Evolutionary conservation across 805 yeast species (phyloP).

Genomic region (Saturnispora dispora): DNA sequence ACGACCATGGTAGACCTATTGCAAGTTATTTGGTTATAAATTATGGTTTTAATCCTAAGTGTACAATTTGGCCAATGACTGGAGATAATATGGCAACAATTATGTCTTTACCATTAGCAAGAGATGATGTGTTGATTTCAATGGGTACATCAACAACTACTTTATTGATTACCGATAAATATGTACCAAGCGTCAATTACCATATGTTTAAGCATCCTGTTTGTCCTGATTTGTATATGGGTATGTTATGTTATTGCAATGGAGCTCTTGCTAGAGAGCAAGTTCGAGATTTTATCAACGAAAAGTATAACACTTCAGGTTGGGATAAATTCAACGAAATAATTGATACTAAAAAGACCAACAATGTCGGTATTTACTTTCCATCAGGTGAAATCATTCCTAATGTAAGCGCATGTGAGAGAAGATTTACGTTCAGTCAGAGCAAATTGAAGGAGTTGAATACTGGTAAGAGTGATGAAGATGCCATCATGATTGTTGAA

Average conservation of each 20-base stretch:
- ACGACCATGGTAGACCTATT: constrained; percentile 41
- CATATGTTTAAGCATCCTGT: constrained; percentile 87
- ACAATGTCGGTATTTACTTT: constrained; percentile 63
- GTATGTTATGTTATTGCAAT: constrained; percentile 90
- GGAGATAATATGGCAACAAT: constrained; percentile 91
- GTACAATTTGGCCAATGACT: constrained; percentile 66
- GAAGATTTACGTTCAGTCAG: constrained; percentile 34
- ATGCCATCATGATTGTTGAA: constrained; percentile 72
- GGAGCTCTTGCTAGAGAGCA: constrained; percentile 82
- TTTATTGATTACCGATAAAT: constrained; percentile 67
- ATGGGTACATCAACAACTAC: constrained; percentile 92
- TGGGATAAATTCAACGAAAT: constrained; percentile 59
- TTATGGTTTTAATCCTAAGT: constrained; percentile 52
- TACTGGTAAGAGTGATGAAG: constrained; percentile 44
- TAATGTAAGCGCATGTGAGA: constrained; percentile 55
- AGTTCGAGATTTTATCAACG: constrained; percentile 55
- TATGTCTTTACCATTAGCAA: constrained; percentile 65
- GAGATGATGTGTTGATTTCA: constrained; percentile 71
- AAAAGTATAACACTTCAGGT: constrained; percentile 27
- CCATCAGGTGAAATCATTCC: constrained; percentile 92
- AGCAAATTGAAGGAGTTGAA: constrained; percentile 24
- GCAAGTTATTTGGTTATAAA: constrained; percentile 51
- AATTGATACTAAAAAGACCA: constrained; percentile 34
- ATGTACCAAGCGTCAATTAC: constrained; percentile 69
- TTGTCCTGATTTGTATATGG: constrained; percentile 69